Evolutionary conservation across 2,329 filamentous ascomycete genomes (phyloP), one percentile per base, ranked within the genome.

Genomic region (Trichoderma gracile): DNA sequence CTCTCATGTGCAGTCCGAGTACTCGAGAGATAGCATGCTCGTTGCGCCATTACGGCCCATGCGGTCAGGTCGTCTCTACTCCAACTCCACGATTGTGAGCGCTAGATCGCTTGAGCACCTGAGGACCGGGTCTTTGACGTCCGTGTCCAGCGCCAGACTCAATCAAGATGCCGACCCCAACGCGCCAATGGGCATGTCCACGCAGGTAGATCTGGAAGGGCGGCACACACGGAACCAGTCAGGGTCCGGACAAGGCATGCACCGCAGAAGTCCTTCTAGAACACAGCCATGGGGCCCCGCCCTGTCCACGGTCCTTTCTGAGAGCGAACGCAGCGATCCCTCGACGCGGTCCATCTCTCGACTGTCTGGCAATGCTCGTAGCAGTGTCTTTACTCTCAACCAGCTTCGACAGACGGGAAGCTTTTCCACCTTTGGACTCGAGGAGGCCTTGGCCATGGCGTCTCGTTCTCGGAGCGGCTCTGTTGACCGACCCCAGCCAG

Each of bases 251-350:
- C 42, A 54, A 21, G 19, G 30, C 45, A n/a, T 40, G 7, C n/a
- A 56, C 15, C 65, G 65, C 27, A 61, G 59, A n/a, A 60, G 33
- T 15, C 60, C 66, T 30, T 60, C 71, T 17, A 66, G 68, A 9
- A 61, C 43, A 63, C 84, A 86, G 71, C 84, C 84, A 80, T 88
- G 85, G 85, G 87, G 85, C 74, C 83, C 84, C 50, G 85, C 87
- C 73, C 78, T 88, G 47, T 89, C 86, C 45, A 87, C 86, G 50
- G 86, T 89, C 66, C 78, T 83, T 74, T 88, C 86, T 40, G 86
- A 87, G 72, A 84, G 83, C 71, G 86, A 89, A 67, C 79, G 75
- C 49, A 86, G 82, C 71, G 77, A 81, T 38, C 78, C 78, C 45
- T 78, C 76, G 17, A 84, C 84, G 23, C 80, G 80, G 14, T 78